Base-by-base conservation (phyloP, 2,329 filamentous ascomycete species). In the Ophiostoma australiae region DNA sequence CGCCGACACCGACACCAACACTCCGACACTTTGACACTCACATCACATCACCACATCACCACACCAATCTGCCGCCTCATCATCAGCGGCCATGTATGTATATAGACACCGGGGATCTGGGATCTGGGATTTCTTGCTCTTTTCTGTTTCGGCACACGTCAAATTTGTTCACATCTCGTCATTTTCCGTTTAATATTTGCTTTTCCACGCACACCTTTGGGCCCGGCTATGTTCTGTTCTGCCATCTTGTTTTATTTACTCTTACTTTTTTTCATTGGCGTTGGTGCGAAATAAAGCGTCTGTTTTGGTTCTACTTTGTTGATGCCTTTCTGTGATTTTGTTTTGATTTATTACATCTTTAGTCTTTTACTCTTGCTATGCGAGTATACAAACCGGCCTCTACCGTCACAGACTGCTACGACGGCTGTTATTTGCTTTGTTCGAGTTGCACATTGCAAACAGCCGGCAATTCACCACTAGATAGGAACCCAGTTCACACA, bases 81-180 rank as follows among this genome's bases (percentile, higher is more conserved):
- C 35, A 67, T 31, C 61, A 33, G 35, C 37, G 31, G 15, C 55
- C 27, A 63, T 72, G 67, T 69, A 70, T 67, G 69, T 72, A 70
- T 70, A 72, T 70, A 72, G 58, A 69, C 48, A 70, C 39, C 61
- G 15, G 63, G 71, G 58, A 69, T 70, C 33, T 65, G 61, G 61
- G 33, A 33, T 58, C 4, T 58, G 70, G 66, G 55, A 41, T 17
- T 55, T 63, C 67, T 67, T 63, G 52, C 27, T 68, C 20, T 66
- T 58, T 70, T 37, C 15, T 31, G 48, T 72, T 67, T 69, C 23
- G 23, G 37, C 33, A 52, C 68, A 63, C 68, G 27, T 72, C 27
- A 52, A 68, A 68, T 70, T 52, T 63, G 67, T n/a, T 35, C 17
- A 23, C 6, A 66, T 66, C 35, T 31, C 39, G 37, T 67, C 39